Base-by-base conservation (phyloP, 768 basidiomycete genomes). In the Phylloporus sp. region DNA sequence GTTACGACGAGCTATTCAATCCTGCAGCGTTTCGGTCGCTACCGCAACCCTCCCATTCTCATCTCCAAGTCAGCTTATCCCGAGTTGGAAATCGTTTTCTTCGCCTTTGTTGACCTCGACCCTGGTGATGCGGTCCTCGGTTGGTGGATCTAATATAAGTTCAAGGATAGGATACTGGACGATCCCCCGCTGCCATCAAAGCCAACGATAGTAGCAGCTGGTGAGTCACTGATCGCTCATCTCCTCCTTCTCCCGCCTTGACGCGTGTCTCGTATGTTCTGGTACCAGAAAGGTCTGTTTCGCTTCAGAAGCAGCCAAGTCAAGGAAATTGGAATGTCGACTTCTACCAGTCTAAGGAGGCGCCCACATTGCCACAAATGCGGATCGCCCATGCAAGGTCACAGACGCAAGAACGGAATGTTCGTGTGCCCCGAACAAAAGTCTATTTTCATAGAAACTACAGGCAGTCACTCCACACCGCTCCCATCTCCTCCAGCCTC, bases 311-410 rank as follows among this genome's bases (percentile, higher is more conserved):
- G 34, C 40, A 49, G 29, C 38, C 37, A 26, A 38, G 32, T 42
- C 10, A 9, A 38, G 33, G 33, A 28, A 45, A 44, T 42, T 27
- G n/a, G 24, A 33, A 65, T 65, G 62, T 57, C 62, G 15, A 56
- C 61, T 29, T 58, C 61, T 35, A 50, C 62, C 18, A 64, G 63
- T 39, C 32, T 53, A 20, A 66, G 64, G 45, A 68, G 44, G 47
- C 66, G 64, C n/a, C 64, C 64, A 31, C 66, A 64, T 41, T 66
- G 64, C 29, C 66, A 67, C 56, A 68, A 50, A 43, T 66, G 64
- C 32, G 62, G 64, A 29, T 56, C 50, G 17, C 57, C 55, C 31
- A 66, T 66, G 64, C 65, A 65, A 35, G 64, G 64, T 14, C 64
- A 66, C 33, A 64, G 49, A 41, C 64, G 66, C 31, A 62, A 56